phyloP scores from a whole-genome alignment of 768 basidiomycete species.

The Tephrocybe sp. region DNA sequence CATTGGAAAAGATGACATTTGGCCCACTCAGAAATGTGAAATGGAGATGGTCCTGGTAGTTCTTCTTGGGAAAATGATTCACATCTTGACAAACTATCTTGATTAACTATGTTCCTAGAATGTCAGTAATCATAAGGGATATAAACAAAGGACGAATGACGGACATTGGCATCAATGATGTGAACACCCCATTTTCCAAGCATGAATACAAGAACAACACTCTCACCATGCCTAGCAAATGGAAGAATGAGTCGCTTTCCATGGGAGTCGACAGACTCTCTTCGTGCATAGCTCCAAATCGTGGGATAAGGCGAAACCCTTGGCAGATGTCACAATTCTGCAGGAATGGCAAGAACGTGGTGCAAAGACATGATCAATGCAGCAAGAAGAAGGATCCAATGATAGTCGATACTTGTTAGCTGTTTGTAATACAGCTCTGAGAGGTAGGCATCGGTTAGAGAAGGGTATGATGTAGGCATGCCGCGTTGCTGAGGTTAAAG shows the following conservation, averaged over 20 bases:
- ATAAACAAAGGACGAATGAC: neutral
- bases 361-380: slow-evolving; percentile 7
- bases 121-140: neutral
- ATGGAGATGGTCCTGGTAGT: slow-evolving; percentile 32
- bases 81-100: slow-evolving; percentile 25
- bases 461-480: slow-evolving; percentile 6
- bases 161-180: slow-evolving; percentile 34
- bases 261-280: slow-evolving; percentile 34
- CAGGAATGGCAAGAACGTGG: slow-evolving; percentile 24
- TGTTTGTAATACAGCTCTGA: slow-evolving; percentile 1
- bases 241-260: slow-evolving; percentile 35
- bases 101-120: slow-evolving; percentile 19
- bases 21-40: slow-evolving; percentile 34
- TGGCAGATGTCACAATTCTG: slow-evolving; percentile 33
- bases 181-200: slow-evolving; percentile 43
- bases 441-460: slow-evolving; percentile 9
- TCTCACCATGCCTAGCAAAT: slow-evolving; percentile 29
- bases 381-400: slow-evolving; percentile 1
- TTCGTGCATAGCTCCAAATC: slow-evolving; percentile 32
- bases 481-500: neutral
- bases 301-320: slow-evolving; percentile 29
- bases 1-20: slow-evolving; percentile 39
- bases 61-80: slow-evolving; percentile 26
- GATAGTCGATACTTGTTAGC: slow-evolving; percentile 2
- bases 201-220: slow-evolving; percentile 36